A percentile compares a stretch with the other conserved stretches of the same genome.
These are phyloP conservation scores for Pseudomonodictys pantanalensis DNA, from an alignment of 495 filamentous ascomycete species.

Conservation along the genomic window DNA sequence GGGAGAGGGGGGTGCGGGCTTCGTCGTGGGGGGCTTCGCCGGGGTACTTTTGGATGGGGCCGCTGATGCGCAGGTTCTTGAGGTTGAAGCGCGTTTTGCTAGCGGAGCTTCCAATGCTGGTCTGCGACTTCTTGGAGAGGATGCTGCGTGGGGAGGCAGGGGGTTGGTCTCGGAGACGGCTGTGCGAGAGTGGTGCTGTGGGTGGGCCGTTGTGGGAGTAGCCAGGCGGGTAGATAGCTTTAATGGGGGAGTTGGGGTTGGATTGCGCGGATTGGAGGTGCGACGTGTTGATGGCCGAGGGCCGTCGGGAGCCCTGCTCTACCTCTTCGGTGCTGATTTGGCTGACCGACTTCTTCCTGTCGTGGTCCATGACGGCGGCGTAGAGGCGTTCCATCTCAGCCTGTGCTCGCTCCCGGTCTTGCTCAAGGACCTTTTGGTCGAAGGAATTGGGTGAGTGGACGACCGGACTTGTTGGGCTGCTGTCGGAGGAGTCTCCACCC, in stretches of 20 bases:
- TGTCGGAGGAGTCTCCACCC: constrained; percentile 42
- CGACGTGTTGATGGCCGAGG: constrained; percentile 20
- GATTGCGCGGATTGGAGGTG: constrained; percentile 3
- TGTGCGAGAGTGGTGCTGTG: constrained; percentile 24
- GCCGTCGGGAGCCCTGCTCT: neutral
- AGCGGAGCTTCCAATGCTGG: constrained; percentile 45
- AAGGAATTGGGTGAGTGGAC: constrained; percentile 56
- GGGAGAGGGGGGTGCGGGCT: constrained; percentile 56
- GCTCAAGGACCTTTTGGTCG: constrained; percentile 70
- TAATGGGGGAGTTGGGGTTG: constrained; percentile 32
- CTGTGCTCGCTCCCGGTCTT: constrained; percentile 69
- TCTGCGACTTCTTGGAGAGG: constrained; percentile 29
- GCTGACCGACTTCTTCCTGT: constrained; percentile 40
- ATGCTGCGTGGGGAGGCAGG: constrained; percentile 31
- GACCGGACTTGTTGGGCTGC: constrained; percentile 34
- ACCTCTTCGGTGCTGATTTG: constrained; percentile 16
- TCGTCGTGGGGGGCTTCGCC: constrained; percentile 46
- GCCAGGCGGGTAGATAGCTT: constrained; percentile 44
- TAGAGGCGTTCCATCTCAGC: constrained; percentile 85
- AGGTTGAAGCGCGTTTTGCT: constrained; percentile 41
- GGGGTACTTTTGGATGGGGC: constrained; percentile 53
- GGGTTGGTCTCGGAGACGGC: constrained; percentile 5
- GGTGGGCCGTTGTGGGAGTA: constrained; percentile 21
- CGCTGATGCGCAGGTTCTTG: constrained; percentile 57
- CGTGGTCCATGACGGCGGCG: constrained; percentile 84